A percentile compares a stretch with the other conserved stretches of the same genome.
Conservation (phyloP, 1,284 basidiomycete genomes). For the Binderoboletus segoi region DNA sequence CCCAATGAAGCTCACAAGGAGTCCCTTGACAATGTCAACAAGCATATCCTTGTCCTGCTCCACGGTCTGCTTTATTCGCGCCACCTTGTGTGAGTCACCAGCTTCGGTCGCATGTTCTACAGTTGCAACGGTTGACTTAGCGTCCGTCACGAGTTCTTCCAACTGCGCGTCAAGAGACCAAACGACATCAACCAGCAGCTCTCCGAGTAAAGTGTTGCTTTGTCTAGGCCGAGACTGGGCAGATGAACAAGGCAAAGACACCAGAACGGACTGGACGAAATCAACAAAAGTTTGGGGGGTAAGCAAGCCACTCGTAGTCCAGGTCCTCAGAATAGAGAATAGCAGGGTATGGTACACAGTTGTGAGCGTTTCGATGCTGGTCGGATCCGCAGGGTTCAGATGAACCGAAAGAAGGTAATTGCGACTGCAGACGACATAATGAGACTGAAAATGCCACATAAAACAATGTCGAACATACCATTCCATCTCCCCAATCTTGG, state of each 20-base stretch:
- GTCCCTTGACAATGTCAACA: conserved; percentile 56
- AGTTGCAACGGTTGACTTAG: conserved; percentile 36
- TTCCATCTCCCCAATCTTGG: conserved; percentile 57
- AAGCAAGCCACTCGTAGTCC: conserved; percentile 50
- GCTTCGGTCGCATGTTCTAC: conserved; percentile 18
- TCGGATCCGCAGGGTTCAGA: conserved; percentile 54
- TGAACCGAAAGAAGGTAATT: conserved; percentile 58
- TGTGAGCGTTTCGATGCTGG: conserved; percentile 55
- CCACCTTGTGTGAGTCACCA: conserved; percentile 31
- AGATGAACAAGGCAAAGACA: conserved; percentile 65
- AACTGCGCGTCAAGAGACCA: conserved; percentile 78
- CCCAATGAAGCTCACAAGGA: conserved; percentile 56
- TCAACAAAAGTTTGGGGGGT: conserved; percentile 52
- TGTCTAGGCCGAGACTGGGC: conserved; percentile 39
- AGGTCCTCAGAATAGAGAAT: conserved; percentile 57
- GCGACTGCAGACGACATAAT: conserved; percentile 45
- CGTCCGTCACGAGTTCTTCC: conserved; percentile 67
- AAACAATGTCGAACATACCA: conserved; percentile 47
- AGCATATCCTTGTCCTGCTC: conserved; percentile 66
- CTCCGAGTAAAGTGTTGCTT: conserved; percentile 54
- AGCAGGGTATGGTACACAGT: conserved; percentile 69
- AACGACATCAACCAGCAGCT: conserved; percentile 72
- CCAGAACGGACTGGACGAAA: conserved; percentile 64
- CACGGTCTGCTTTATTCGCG: conserved; percentile 50
- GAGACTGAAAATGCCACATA: conserved; percentile 14